Conservation (phyloP, 192 early-diverging fungal genomes). For the Entomortierella lignicola region DNA sequence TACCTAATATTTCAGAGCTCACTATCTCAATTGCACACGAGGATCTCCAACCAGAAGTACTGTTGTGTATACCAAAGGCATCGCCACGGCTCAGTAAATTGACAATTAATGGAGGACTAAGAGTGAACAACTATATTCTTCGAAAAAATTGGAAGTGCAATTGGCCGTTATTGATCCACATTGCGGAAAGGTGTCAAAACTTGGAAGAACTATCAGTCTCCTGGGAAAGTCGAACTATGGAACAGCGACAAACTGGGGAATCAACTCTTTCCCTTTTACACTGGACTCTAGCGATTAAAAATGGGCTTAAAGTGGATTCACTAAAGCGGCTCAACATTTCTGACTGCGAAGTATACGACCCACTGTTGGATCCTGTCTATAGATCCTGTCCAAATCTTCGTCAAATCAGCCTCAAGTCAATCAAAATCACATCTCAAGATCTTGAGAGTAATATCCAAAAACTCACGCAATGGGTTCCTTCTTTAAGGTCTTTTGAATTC, state of each 20-base stretch:
- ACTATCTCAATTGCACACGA: constrained; percentile 21
- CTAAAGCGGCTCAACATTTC: constrained; percentile 1
- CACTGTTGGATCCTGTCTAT: constrained; percentile 2
- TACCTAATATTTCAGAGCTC: constrained; percentile 11
- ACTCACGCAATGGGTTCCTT: background rate
- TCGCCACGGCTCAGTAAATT: background rate
- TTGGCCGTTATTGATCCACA: constrained; percentile 5
- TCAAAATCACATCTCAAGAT: background rate
- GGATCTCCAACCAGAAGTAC: constrained; percentile 8
- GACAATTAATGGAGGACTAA: constrained; percentile 8
- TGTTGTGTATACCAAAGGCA: constrained; percentile 4
- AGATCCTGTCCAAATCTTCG: constrained; percentile 16
- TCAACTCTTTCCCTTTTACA: too few species aligned
- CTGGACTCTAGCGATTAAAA: too few species aligned
- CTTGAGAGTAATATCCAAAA: background rate
- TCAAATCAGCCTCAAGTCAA: background rate
- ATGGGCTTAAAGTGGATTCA: background rate
- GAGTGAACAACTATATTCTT: background rate
- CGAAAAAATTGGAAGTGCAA: constrained; percentile 15
- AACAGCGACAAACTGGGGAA: background rate
- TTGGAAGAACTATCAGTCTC: constrained; percentile 6
- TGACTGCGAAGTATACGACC: background rate
- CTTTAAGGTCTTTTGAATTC: constrained; percentile 9
- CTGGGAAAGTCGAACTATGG: constrained; percentile 2
- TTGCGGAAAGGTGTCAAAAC: background rate